Evolutionary conservation across 768 basidiomycete species (phyloP).

Genomic region (Coprinellus aureogranulatus): DNA sequence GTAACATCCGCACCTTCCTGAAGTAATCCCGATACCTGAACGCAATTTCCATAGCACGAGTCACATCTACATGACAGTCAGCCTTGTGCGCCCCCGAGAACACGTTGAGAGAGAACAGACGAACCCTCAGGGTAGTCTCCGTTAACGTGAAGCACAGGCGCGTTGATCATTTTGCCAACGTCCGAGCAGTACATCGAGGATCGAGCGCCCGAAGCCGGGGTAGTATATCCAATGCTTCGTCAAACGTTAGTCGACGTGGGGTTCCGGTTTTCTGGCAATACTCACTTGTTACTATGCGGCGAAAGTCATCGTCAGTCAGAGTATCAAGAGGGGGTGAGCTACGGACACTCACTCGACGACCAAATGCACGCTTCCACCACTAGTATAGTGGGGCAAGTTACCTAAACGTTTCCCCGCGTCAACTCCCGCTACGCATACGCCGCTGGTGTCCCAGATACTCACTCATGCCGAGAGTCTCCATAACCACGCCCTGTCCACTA

Average conservation of each 20-base stretch:
- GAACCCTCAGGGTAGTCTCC: slow-evolving; percentile 86
- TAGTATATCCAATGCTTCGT: slow-evolving; percentile 85
- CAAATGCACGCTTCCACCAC: slow-evolving; percentile 85
- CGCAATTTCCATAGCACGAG: slow-evolving; percentile 81
- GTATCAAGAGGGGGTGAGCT: neutral
- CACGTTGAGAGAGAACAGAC: neutral
- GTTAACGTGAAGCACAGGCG: slow-evolving; percentile 87
- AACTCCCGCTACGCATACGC: too few relatives aligned
- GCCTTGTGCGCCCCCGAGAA: neutral
- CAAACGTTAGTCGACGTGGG: neutral
- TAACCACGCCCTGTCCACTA: slow-evolving; percentile 85
- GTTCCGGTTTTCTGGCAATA: too few relatives aligned
- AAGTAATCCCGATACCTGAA: slow-evolving; percentile 86
- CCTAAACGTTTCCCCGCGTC: too few relatives aligned
- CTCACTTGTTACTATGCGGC: slow-evolving; percentile 55
- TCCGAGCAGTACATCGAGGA: slow-evolving; percentile 89
- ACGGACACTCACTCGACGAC: slow-evolving; percentile 74
- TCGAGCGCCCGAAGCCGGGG: slow-evolving; percentile 78
- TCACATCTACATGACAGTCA: slow-evolving; percentile 55
- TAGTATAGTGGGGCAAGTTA: slow-evolving; percentile 87
- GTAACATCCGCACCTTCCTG: slow-evolving; percentile 62
- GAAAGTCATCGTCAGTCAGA: neutral
- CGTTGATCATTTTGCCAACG: slow-evolving; percentile 85
- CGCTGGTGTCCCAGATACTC: too few relatives aligned
- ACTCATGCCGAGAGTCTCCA: slow-evolving; percentile 86